phyloP scores from a whole-genome alignment of 176 grass and related monocot species.

The Musa troglodytarum region DNA sequence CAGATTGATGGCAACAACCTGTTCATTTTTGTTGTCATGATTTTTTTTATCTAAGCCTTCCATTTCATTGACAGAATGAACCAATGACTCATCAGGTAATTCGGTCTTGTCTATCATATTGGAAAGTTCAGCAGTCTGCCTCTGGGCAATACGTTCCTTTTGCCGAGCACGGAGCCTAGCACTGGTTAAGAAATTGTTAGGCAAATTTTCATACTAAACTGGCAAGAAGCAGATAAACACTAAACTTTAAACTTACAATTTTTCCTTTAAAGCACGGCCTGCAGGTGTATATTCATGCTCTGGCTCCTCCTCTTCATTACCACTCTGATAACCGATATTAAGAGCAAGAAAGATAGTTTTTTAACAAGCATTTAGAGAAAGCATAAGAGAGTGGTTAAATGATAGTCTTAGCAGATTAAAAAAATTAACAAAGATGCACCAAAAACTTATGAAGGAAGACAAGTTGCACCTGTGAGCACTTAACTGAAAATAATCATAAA shows the following conservation, averaged over 20 bases:
- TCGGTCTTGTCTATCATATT: constrained; percentile 29
- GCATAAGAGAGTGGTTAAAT: not conserved
- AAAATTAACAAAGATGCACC: not conserved
- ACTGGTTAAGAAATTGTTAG: constrained; percentile 35
- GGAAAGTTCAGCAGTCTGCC: constrained; percentile 33
- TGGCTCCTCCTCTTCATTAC: constrained; percentile 67
- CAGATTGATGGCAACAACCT: constrained; percentile 6
- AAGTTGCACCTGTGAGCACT: too few relatives aligned
- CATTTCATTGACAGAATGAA: constrained; percentile 25
- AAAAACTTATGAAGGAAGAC: not conserved
- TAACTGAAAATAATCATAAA: too few relatives aligned
- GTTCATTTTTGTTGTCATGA: constrained; percentile 29
- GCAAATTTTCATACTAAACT: constrained; percentile 15
- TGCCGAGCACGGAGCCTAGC: constrained; percentile 81
- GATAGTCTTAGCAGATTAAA: not conserved
- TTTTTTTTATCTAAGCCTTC: constrained; percentile 38
- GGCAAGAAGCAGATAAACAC: constrained; percentile 18
- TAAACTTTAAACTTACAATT: constrained; percentile 59
- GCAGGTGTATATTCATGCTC: constrained; percentile 71
- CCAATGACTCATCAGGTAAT: constrained; percentile 34
- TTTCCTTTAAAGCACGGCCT: constrained; percentile 85
- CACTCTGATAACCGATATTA: constrained; percentile 35
- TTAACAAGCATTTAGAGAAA: not conserved
- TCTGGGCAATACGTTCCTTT: constrained; percentile 80
- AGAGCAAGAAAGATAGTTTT: constrained; percentile 20